A percentile compares a stretch with the other conserved stretches of the same genome.
These are phyloP conservation scores for Diacronema lutheri DNA, from an alignment of 78 protist species.

Conservation along the genomic window DNA sequence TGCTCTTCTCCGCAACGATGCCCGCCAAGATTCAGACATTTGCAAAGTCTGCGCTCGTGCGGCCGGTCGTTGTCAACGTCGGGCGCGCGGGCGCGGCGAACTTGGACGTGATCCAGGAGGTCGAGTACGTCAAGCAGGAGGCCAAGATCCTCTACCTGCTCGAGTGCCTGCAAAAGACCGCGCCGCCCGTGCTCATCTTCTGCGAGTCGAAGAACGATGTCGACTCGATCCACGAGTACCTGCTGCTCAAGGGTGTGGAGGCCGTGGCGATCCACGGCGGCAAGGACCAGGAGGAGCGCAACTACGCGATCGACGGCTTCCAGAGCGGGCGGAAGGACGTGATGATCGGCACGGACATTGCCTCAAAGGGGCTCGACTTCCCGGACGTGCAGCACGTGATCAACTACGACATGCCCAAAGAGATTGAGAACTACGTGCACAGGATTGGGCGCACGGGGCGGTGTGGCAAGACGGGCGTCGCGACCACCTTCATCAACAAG, in stretches of 20 bases:
- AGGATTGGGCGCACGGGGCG: conserved; percentile 97
- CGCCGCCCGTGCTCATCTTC: conserved; percentile 96
- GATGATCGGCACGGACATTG: conserved; percentile 91
- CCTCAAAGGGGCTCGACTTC: conserved; percentile 83
- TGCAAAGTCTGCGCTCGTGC: conserved; percentile 65
- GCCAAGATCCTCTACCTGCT: conserved; percentile 88
- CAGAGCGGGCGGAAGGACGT: conserved; percentile 63
- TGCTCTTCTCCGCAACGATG: conserved; percentile 93
- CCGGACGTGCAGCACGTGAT: conserved; percentile 92
- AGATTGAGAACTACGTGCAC: conserved; percentile 90
- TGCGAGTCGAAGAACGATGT: conserved; percentile 90
- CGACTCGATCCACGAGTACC: conserved; percentile 95
- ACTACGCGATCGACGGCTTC: conserved; percentile 79
- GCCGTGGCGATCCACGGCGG: conserved; percentile 64
- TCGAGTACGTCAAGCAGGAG: conserved; percentile 82
- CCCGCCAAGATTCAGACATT: conserved; percentile 76
- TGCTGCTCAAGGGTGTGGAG: conserved; percentile 85
- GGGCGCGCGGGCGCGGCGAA: conserved; percentile 95
- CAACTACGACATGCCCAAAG: conserved; percentile 90
- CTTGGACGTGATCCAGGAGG: conserved; percentile 87
- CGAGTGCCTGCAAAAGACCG: conserved; percentile 95
- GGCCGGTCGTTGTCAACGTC: conserved; percentile 85
- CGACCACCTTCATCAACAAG: conserved; percentile 75
- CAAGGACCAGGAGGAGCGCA: conserved; percentile 91
- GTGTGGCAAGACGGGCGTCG: conserved; percentile 90